phyloP scores from a whole-genome alignment of 2,329 filamentous ascomycete genomes.

The Boeremia lycopersici region DNA sequence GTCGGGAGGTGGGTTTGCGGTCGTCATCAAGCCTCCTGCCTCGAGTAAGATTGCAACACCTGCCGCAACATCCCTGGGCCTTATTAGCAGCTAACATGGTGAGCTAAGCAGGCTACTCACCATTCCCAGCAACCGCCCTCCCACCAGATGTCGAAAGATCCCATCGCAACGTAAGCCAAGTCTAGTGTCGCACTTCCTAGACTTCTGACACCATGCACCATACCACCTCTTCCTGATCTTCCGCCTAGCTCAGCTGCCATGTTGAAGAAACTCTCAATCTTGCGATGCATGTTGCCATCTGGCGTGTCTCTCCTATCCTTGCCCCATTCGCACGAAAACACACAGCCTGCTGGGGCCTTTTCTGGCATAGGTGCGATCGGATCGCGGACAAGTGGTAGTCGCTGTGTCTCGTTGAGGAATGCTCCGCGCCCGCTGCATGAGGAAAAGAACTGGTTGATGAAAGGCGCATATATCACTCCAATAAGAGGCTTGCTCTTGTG shows the following conservation, averaged over 20 bases:
- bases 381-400: constrained; percentile 66
- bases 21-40: constrained; percentile 75
- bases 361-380: constrained; percentile 68
- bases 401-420: constrained; percentile 69
- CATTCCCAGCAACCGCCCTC: constrained; percentile 83
- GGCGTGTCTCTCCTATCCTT: constrained; percentile 72
- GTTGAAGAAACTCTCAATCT: constrained; percentile 76
- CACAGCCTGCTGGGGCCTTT: constrained; percentile 70
- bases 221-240: constrained; percentile 70
- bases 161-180: constrained; percentile 76
- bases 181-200: constrained; percentile 75
- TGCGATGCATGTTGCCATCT: constrained; percentile 72
- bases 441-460: constrained; percentile 72
- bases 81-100: constrained; percentile 9
- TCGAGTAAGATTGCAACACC: constrained; percentile 75
- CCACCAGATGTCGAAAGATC: constrained; percentile 81
- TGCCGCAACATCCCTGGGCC: constrained; percentile 71
- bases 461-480: constrained; percentile 74
- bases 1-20: constrained; percentile 71
- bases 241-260: constrained; percentile 72
- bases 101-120: constrained; percentile 45
- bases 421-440: constrained; percentile 70
- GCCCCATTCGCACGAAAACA: constrained; percentile 80
- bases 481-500: constrained; percentile 65
- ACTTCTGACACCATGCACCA: constrained; percentile 78